Evolutionary conservation across 805 yeast genomes (phyloP).

Genomic region (Ogataea pini): DNA sequence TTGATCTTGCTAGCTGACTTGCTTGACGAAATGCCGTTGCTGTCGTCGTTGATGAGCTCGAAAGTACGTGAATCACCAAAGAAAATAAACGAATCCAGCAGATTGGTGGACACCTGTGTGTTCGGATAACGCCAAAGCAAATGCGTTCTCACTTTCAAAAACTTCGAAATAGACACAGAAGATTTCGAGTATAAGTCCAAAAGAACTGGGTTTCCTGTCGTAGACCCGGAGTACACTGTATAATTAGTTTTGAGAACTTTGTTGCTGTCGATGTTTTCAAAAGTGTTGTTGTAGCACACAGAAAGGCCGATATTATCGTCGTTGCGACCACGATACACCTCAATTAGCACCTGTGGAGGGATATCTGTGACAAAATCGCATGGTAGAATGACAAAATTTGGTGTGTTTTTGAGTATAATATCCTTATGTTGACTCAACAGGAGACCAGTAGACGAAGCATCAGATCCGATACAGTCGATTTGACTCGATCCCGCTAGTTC

Average conservation of each 20-base stretch:
- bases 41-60: constrained; percentile 45
- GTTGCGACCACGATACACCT: constrained; percentile 74
- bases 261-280: constrained; percentile 73
- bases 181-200: constrained; percentile 73
- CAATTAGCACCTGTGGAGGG: constrained; percentile 86
- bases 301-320: constrained; percentile 71
- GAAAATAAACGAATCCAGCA: constrained; percentile 73
- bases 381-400: constrained; percentile 80
- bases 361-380: constrained; percentile 93
- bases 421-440: constrained; percentile 52
- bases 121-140: constrained; percentile 88
- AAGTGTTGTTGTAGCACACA: constrained; percentile 70
- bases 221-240: constrained; percentile 58
- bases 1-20: constrained; percentile 66
- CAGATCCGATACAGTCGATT: constrained; percentile 45
- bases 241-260: constrained; percentile 68
- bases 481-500: constrained; percentile 36
- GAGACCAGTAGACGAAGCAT: constrained; percentile 62
- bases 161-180: constrained; percentile 69
- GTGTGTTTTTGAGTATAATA: constrained; percentile 29
- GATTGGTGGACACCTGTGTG: constrained; percentile 70
- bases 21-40: constrained; percentile 31
- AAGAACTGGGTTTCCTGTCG: constrained; percentile 47
- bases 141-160: constrained; percentile 77
- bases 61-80: constrained; percentile 59